phyloP scores from a whole-genome alignment of 2,329 filamentous ascomycete genomes.

The Myriosclerotinia curreyana region DNA sequence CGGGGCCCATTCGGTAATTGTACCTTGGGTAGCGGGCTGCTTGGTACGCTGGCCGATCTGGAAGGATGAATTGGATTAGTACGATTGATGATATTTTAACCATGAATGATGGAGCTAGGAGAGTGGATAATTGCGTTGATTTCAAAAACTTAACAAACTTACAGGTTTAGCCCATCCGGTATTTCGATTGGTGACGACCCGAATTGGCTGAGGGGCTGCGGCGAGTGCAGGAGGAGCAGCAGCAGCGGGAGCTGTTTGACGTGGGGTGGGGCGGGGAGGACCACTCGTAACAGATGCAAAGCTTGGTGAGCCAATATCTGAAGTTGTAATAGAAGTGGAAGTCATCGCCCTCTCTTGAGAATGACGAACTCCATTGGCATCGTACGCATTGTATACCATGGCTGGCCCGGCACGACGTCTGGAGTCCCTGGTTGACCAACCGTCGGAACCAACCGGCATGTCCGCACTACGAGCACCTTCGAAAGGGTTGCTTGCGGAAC shows the following conservation, averaged over 20 bases:
- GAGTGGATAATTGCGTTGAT: neutral
- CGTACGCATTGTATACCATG: slow-evolving; percentile 25
- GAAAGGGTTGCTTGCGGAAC: slow-evolving; percentile 30
- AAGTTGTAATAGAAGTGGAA: neutral
- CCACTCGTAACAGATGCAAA: neutral
- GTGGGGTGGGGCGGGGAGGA: too few relatives aligned
- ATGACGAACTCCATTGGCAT: slow-evolving; percentile 25
- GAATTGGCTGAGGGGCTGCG: neutral
- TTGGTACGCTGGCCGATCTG: slow-evolving; percentile 1
- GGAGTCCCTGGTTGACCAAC: slow-evolving; percentile 23
- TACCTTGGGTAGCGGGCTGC: neutral
- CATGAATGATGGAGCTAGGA: neutral
- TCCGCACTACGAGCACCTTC: slow-evolving; percentile 22
- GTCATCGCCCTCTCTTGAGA: neutral
- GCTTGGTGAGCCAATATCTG: neutral
- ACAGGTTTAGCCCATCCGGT: slow-evolving; percentile 19
- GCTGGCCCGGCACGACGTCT: slow-evolving; percentile 18
- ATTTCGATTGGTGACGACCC: neutral
- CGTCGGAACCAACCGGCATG: neutral
- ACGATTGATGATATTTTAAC: neutral
- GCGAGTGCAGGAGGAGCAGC: slow-evolving; percentile 1
- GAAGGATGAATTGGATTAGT: neutral
- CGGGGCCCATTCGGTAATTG: slow-evolving; percentile 7
- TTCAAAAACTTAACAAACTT: slow-evolving; percentile 12
- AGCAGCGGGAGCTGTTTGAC: neutral